phyloP scores from a whole-genome alignment of 2,329 filamentous ascomycete genomes.

The Plenodomus lindquistii region DNA sequence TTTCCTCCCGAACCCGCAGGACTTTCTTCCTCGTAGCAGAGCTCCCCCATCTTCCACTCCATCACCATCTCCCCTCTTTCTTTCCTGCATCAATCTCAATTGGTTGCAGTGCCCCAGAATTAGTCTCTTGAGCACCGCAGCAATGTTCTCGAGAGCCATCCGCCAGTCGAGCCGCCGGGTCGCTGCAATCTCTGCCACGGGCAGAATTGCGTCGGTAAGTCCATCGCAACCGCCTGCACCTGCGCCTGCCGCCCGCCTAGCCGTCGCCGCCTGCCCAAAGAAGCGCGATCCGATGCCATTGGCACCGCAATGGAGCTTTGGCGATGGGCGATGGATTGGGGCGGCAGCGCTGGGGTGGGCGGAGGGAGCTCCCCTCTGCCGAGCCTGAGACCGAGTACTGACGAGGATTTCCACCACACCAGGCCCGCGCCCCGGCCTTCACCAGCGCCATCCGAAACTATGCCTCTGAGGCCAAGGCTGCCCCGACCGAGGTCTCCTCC shows the following conservation, averaged over 20 bases:
- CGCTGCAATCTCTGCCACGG: conserved; percentile 87
- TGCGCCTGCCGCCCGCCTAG: conserved; percentile 45
- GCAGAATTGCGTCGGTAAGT: conserved; percentile 95
- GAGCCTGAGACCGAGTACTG: conserved; percentile 46
- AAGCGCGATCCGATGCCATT: conserved; percentile 37
- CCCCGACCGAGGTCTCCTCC: conserved; percentile 97
- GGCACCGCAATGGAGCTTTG: conserved; percentile 43
- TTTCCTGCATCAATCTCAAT: conserved; percentile 50
- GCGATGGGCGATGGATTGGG: conserved; percentile 33
- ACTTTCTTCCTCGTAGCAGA: conserved; percentile 34
- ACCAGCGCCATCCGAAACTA: conserved; percentile 81
- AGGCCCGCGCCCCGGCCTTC: conserved; percentile 85
- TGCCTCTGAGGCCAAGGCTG: conserved; percentile 89
- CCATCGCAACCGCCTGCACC: conserved; percentile 49
- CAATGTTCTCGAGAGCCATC: conserved; percentile 98
- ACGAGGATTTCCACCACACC: conserved; percentile 53
- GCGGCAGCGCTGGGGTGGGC: conserved; percentile 47
- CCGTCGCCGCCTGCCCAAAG: conserved; percentile 41
- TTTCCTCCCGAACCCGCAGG: conserved; percentile 37
- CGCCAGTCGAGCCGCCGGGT: conserved; percentile 94
- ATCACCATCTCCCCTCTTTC: conserved; percentile 47
- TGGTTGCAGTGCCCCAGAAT: conserved; percentile 47
- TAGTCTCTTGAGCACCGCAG: conserved; percentile 54
- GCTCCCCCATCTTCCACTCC: conserved; percentile 39
- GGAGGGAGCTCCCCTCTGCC: conserved; percentile 38